Conservation (phyloP, 148 eudicot genomes). For the Silene uniflora region DNA sequence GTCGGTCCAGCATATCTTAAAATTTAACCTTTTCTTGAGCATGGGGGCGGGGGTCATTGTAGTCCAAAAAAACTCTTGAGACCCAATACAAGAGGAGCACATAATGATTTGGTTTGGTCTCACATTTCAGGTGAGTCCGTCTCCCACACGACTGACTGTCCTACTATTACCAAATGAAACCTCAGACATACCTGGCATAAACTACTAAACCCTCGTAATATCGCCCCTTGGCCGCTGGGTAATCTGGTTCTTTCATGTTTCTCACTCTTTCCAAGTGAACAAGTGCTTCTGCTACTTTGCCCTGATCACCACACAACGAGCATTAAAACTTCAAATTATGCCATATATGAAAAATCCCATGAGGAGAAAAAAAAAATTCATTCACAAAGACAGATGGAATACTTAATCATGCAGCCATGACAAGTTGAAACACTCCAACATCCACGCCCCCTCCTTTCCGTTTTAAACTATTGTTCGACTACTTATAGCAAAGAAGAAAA, state of each 20-base stretch:
- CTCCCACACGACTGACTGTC: background rate
- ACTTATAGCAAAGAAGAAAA: background rate
- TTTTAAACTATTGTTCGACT: background rate
- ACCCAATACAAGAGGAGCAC: background rate
- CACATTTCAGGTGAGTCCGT: background rate
- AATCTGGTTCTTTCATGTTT: constrained; percentile 64
- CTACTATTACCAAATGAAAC: constrained; percentile 3
- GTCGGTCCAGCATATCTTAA: background rate
- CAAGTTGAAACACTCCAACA: background rate
- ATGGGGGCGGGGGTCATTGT: background rate
- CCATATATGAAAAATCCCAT: background rate
- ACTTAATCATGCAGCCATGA: background rate
- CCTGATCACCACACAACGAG: constrained; percentile 30
- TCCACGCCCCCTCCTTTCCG: background rate
- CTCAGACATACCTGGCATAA: constrained; percentile 52
- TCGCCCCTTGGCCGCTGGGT: constrained; percentile 53
- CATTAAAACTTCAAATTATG: background rate
- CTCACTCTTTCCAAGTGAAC: constrained; percentile 70
- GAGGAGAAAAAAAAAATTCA: background rate
- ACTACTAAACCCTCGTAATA: constrained; percentile 67
- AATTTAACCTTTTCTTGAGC: background rate
- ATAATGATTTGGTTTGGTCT: background rate
- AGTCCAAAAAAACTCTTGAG: background rate
- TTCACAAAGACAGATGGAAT: background rate
- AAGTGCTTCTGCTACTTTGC: constrained; percentile 52